Evolutionary conservation across 1,284 basidiomycete genomes (phyloP), one percentile per base, ranked within the genome.

Genomic region (Cryptococcus floricola): DNA sequence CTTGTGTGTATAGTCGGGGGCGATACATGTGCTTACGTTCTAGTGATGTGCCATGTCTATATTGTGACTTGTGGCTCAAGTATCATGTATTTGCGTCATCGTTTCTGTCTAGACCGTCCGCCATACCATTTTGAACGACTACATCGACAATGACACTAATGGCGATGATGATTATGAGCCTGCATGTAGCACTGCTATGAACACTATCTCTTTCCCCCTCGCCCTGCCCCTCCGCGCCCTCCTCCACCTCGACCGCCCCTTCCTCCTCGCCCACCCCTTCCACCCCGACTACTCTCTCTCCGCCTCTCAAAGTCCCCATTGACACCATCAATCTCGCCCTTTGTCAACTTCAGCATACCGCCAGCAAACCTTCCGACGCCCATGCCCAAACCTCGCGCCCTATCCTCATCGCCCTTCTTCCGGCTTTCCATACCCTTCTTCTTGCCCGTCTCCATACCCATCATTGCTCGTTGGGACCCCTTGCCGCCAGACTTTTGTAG

Each of bases 281-380:
- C 37, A 13, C 62, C 39, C 25, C 60, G 57, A n/a, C 62, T 54
- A 25, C 55, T 46, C 12, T 61, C 56, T n/a, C 56, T 51, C 18
- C 62, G 56, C 18, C 58, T 55, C 13, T 64, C 52, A 16, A 57
- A 39, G 4, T 48, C 46, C 9, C 62, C 57, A 23, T 56, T 61
- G 1, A 67, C 69, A 28, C 66, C 59, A 31, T 61, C 70, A 46
- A 77, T 70, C 50, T 77, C 75, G 34, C 62, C 43, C 58, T 73
- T 63, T 50, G 62, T 69, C 34, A 78, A 56, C 50, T 61, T 74
- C 50, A 78, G 59, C 49, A 71, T 68, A 2, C 77, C 77, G 19
- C 63, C 60, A 46, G 67, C 60, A 59, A 75, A 78, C 53, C 58
- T 65, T 1, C 77, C 77, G 6, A 77, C 60, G n/a, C 77, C 77